Evolutionary conservation across 306 rosid species (phyloP).

Genomic region (Fragaria iinumae): DNA sequence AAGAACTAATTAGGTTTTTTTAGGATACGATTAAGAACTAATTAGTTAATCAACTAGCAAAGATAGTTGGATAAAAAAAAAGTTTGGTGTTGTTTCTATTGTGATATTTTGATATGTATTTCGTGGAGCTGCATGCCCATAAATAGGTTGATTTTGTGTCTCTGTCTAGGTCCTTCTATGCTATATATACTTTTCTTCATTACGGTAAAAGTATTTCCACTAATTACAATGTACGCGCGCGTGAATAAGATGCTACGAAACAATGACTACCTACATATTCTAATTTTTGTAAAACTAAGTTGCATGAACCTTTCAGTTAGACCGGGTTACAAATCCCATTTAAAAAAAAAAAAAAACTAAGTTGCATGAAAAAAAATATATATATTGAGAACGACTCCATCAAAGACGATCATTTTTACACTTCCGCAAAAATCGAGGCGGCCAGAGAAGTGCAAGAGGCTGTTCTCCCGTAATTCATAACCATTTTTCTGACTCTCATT

Average conservation of each 20-base stretch:
- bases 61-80: background rate
- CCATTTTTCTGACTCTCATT: background rate
- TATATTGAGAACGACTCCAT: too few species aligned
- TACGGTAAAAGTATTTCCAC: background rate
- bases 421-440: background rate
- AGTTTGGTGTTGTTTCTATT: background rate
- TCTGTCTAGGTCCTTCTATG: background rate
- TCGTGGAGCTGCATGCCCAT: background rate
- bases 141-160: background rate
- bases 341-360: too few species aligned
- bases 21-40: too few species aligned
- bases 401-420: background rate
- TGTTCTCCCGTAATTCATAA: background rate
- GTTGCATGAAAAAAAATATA: too few species aligned
- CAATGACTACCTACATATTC: too few species aligned
- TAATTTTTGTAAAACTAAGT: too few species aligned
- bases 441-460: background rate
- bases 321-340: too few species aligned
- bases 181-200: too few species aligned
- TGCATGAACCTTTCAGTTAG: too few species aligned
- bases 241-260: too few species aligned
- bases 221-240: background rate
- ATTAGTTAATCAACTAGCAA: background rate
- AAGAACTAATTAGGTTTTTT: background rate
- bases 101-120: background rate